Conservation (phyloP, 306 rosid species). For the Ceratonia siliqua region DNA sequence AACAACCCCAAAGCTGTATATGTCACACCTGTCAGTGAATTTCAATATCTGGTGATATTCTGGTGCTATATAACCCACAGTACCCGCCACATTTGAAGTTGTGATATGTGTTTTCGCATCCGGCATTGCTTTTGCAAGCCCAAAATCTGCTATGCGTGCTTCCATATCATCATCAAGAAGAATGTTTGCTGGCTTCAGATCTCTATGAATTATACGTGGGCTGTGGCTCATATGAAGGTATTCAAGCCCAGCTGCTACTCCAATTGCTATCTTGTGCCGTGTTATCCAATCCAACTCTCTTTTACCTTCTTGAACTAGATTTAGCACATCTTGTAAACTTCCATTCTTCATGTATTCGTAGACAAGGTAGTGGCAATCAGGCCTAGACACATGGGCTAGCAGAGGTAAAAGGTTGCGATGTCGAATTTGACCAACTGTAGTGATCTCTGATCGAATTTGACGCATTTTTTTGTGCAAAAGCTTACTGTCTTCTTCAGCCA, state of each 20-base stretch:
- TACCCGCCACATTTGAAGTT: slow-evolving; percentile 76
- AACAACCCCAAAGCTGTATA: slow-evolving; percentile 81
- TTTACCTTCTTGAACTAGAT: slow-evolving; percentile 37
- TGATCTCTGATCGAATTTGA: slow-evolving; percentile 77
- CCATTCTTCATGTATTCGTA: slow-evolving; percentile 96
- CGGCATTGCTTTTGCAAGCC: slow-evolving; percentile 84
- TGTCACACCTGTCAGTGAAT: slow-evolving; percentile 92
- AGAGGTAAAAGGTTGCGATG: slow-evolving; percentile 84
- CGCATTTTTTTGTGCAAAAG: slow-evolving; percentile 75
- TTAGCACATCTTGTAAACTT: slow-evolving; percentile 65
- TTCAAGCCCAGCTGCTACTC: slow-evolving; percentile 82
- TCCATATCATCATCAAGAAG: slow-evolving; percentile 90
- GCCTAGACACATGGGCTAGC: slow-evolving; percentile 74
- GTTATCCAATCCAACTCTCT: slow-evolving; percentile 64
- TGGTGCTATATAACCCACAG: slow-evolving; percentile 85
- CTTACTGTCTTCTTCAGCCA: slow-evolving; percentile 72
- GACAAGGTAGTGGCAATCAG: slow-evolving; percentile 80
- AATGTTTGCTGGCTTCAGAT: slow-evolving; percentile 78
- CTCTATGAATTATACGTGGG: slow-evolving; percentile 83
- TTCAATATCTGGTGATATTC: slow-evolving; percentile 86
- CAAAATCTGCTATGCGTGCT: slow-evolving; percentile 94
- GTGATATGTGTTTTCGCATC: slow-evolving; percentile 73
- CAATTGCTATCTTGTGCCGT: slow-evolving; percentile 69
- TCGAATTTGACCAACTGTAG: slow-evolving; percentile 83
- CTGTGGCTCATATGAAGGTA: slow-evolving; percentile 73